Percentiles rank a stretch among this genome's conserved stretches.
These are phyloP conservation scores for Penicillium pancosmium DNA, from an alignment of 495 filamentous ascomycete genomes.

Conservation along the genomic window DNA sequence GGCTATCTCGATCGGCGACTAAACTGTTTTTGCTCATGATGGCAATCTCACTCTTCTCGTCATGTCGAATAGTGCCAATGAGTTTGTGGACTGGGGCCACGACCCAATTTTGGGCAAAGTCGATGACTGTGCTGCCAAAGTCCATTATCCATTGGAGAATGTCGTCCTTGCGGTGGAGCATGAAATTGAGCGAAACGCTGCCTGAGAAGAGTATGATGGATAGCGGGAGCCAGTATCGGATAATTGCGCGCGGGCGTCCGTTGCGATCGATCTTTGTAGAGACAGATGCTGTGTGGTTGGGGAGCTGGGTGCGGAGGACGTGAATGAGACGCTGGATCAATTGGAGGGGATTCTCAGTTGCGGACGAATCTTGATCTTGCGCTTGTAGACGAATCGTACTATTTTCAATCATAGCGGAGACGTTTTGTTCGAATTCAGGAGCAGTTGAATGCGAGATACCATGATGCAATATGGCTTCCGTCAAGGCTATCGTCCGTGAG, in stretches of 20 bases:
- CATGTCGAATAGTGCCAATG: conserved; percentile 88
- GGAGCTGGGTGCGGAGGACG: conserved; percentile 62
- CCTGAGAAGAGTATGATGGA: conserved; percentile 67
- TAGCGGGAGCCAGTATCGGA: conserved; percentile 87
- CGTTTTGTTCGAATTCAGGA: conserved; percentile 73
- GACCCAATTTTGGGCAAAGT: conserved; percentile 97
- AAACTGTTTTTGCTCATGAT: conserved; percentile 93
- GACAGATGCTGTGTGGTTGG: conserved; percentile 59
- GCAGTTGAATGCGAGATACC: conserved; percentile 47
- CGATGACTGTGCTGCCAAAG: conserved; percentile 72
- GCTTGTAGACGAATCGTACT: conserved; percentile 53
- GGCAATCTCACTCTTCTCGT: conserved; percentile 86
- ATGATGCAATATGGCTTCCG: conserved; percentile 71
- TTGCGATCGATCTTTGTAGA: conserved; percentile 51
- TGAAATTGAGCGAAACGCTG: conserved; percentile 75
- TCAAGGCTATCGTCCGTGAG: conserved; percentile 71
- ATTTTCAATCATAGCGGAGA: conserved; percentile 65
- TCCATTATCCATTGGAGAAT: conserved; percentile 76
- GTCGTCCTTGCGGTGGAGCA: conserved; percentile 69
- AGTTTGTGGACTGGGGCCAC: conserved; percentile 80
- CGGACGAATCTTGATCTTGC: conserved; percentile 24
- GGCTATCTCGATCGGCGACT: conserved; percentile 81
- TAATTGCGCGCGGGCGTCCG: conserved; percentile 73
- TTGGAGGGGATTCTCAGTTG: conserved; percentile 49
- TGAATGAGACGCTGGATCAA: conserved; percentile 68